phyloP scores from a whole-genome alignment of 345 rosid species.

The Bretschneidera sinensis region DNA sequence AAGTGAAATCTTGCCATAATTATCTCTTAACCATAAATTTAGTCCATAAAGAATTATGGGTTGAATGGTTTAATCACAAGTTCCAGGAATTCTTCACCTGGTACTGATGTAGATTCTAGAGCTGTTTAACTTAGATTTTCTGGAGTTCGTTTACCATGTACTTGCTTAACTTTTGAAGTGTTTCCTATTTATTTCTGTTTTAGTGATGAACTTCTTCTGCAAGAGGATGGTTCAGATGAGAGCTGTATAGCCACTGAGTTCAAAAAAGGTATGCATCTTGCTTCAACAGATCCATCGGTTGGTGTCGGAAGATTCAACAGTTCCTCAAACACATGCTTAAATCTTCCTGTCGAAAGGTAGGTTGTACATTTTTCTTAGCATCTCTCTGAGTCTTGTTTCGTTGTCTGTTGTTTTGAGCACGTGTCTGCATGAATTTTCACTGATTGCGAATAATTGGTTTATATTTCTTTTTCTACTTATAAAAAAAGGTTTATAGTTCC shows the following conservation, averaged over 20 bases:
- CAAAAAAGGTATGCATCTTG: conserved; percentile 63
- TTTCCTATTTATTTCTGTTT: conserved; percentile 18
- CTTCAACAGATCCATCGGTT: conserved; percentile 49
- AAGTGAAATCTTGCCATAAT: too few relatives aligned
- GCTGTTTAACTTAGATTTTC: background rate
- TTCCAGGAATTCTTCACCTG: background rate
- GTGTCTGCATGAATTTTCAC: background rate
- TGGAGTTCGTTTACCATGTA: background rate
- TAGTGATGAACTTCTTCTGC: conserved; percentile 85
- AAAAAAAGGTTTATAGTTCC: background rate
- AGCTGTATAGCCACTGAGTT: conserved; percentile 53
- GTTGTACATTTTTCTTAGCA: conserved; percentile 4
- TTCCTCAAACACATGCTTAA: conserved; percentile 40
- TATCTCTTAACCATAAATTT: too few relatives aligned
- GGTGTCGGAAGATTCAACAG: conserved; percentile 47
- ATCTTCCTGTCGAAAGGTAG: conserved; percentile 58
- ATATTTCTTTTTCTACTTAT: background rate
- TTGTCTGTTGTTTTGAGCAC: background rate
- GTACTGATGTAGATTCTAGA: background rate
- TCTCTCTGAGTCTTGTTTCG: background rate
- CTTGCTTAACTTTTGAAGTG: background rate
- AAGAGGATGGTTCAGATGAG: conserved; percentile 74
- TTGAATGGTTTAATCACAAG: too few relatives aligned
- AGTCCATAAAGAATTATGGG: background rate
- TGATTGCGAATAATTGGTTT: background rate